Evolutionary conservation across 2,329 filamentous ascomycete genomes (phyloP).

Genomic region (Apiospora rasikravindrae): DNA sequence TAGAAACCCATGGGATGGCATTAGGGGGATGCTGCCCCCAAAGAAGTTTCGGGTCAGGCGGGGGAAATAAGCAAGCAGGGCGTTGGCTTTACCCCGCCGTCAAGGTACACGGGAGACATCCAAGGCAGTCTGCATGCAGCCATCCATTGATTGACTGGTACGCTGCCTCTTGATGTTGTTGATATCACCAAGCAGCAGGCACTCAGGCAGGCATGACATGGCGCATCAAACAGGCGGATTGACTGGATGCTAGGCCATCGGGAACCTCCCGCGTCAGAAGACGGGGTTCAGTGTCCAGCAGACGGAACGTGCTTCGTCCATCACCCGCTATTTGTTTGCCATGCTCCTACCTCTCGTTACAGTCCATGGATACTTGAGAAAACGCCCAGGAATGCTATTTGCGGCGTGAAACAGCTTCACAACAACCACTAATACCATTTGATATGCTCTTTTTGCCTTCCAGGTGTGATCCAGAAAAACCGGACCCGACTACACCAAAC

Average conservation of each 20-base stretch:
- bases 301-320: conserved; percentile 10
- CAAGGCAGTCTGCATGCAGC: background rate
- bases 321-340: background rate
- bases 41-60: conserved; percentile 16
- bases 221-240: background rate
- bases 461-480: background rate
- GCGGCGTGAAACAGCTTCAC: conserved; percentile 15
- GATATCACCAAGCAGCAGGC: conserved; percentile 1
- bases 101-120: conserved; percentile 4
- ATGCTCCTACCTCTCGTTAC: background rate
- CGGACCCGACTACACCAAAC: conserved; percentile 9
- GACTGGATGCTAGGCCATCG: background rate
- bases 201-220: background rate
- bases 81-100: conserved; percentile 2
- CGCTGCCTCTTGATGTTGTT: background rate
- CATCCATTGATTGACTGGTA: background rate
- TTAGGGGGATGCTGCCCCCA: background rate
- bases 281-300: conserved; percentile 1
- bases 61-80: conserved; percentile 13
- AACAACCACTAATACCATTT: background rate
- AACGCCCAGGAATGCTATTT: conserved; percentile 16
- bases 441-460: background rate
- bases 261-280: conserved; percentile 8
- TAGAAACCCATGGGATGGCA: background rate
- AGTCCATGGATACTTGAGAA: conserved; percentile 1